Percentiles rank a stretch among this genome's conserved stretches.
Conservation (phyloP, 345 rosid genomes). For the Eucalyptus cloeziana region DNA sequence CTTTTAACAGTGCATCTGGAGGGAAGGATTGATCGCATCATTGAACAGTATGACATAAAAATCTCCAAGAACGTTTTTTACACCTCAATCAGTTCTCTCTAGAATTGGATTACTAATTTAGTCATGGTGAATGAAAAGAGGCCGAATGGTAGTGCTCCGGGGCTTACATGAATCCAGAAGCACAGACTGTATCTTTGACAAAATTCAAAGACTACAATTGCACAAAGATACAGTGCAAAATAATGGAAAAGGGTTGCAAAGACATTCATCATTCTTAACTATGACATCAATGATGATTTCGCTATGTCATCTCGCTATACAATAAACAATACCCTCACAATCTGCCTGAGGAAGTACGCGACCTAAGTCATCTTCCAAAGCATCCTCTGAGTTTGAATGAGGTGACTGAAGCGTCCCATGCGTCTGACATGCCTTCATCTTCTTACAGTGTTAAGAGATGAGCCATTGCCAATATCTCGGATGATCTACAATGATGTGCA, state of each 20-base stretch:
- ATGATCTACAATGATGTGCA: not conserved
- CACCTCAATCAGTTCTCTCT: not conserved
- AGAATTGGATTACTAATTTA: not conserved
- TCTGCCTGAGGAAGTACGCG: constrained; percentile 38
- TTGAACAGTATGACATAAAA: not conserved
- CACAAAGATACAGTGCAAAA: not conserved
- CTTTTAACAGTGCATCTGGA: not conserved
- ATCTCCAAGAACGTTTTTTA: not conserved
- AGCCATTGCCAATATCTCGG: not conserved
- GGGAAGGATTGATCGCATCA: not conserved
- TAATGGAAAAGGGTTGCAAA: not conserved
- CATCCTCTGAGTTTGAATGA: constrained; percentile 44
- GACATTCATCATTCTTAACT: not conserved
- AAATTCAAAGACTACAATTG: not conserved
- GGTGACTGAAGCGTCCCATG: constrained; percentile 84
- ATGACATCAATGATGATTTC: not conserved
- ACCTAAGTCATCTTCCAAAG: constrained; percentile 17
- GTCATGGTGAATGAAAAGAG: not conserved
- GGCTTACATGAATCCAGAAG: not conserved
- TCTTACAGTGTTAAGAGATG: constrained; percentile 62
- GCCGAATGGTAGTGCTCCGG: not conserved
- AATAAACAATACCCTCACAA: constrained; percentile 84
- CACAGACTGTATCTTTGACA: not conserved
- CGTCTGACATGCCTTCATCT: constrained; percentile 86
- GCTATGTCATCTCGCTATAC: constrained; percentile 3